These are phyloP conservation scores for Zopfochytrium polystomum DNA, from an alignment of 371 early-diverging fungal species.

Conservation along the genomic window DNA sequence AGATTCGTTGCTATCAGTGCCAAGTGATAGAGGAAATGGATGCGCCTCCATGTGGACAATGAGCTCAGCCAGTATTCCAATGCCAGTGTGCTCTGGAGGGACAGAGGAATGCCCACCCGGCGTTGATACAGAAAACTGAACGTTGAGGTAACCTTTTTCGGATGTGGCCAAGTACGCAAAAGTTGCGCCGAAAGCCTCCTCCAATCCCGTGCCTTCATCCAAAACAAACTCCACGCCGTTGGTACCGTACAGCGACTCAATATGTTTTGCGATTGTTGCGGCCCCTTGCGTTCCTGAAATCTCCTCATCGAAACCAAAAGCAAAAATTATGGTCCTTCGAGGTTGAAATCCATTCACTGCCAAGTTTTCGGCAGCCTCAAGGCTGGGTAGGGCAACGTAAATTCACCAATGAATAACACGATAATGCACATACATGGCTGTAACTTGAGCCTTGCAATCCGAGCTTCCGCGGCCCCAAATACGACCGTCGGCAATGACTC, in stretches of 20 bases:
- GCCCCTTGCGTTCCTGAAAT: constrained; percentile 34
- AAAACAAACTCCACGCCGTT: constrained; percentile 31
- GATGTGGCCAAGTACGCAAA: constrained; percentile 28
- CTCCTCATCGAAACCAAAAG: constrained; percentile 46
- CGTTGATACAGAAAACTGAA: constrained; percentile 23
- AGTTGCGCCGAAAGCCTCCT: constrained; percentile 1
- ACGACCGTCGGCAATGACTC: constrained; percentile 21
- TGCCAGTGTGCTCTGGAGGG: constrained; percentile 40
- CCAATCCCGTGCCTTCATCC: constrained; percentile 36
- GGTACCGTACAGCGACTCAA: constrained; percentile 8
- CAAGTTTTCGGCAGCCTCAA: constrained; percentile 30
- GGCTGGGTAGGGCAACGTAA: background rate
- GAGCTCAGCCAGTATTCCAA: constrained; percentile 27
- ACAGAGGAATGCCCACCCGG: constrained; percentile 41
- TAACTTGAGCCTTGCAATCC: constrained; percentile 33
- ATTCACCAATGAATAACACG: constrained; percentile 8
- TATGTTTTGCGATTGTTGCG: constrained; percentile 16
- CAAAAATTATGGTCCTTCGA: constrained; percentile 29
- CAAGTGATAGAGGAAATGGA: too few relatives aligned
- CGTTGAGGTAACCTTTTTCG: constrained; percentile 42
- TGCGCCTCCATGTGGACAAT: constrained; percentile 28
- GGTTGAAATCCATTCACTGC: constrained; percentile 28
- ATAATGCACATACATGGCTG: constrained; percentile 15
- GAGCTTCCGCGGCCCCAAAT: constrained; percentile 43
- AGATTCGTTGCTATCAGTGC: too few relatives aligned